Conservation (phyloP, 257 asterid genomes). For the Solanum virginianum region DNA sequence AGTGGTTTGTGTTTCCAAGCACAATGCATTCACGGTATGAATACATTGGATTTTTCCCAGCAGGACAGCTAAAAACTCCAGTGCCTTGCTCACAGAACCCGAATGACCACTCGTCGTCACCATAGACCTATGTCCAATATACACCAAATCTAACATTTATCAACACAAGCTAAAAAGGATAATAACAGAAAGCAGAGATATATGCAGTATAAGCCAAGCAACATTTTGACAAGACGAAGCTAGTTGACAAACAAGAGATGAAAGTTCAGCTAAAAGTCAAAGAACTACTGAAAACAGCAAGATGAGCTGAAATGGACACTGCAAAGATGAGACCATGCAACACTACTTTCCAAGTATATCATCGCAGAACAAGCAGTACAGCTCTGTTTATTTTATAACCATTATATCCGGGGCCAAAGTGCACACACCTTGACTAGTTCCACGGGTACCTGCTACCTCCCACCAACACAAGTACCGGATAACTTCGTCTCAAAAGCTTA, state of each 20-base stretch:
- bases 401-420: background rate
- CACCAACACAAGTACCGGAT: background rate
- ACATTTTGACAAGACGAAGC: background rate
- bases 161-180: background rate
- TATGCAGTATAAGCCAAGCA: background rate
- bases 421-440: background rate
- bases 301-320: background rate
- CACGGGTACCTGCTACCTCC: background rate
- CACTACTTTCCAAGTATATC: background rate
- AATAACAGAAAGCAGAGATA: background rate
- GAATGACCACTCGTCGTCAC: slow-evolving; percentile 95
- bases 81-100: slow-evolving; percentile 95
- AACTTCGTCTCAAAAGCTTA: background rate
- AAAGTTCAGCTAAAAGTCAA: background rate
- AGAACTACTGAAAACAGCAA: background rate
- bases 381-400: background rate
- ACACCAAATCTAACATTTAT: background rate
- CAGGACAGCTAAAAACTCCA: slow-evolving; percentile 90
- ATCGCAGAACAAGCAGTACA: background rate
- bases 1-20: slow-evolving; percentile 62
- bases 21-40: slow-evolving; percentile 65
- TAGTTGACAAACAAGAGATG: background rate
- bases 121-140: slow-evolving; percentile 33
- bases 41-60: slow-evolving; percentile 89
- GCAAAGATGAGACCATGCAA: background rate